These are phyloP conservation scores for Apiospora phragmitis DNA, from an alignment of 2,329 filamentous ascomycete species.

Conservation along the genomic window DNA sequence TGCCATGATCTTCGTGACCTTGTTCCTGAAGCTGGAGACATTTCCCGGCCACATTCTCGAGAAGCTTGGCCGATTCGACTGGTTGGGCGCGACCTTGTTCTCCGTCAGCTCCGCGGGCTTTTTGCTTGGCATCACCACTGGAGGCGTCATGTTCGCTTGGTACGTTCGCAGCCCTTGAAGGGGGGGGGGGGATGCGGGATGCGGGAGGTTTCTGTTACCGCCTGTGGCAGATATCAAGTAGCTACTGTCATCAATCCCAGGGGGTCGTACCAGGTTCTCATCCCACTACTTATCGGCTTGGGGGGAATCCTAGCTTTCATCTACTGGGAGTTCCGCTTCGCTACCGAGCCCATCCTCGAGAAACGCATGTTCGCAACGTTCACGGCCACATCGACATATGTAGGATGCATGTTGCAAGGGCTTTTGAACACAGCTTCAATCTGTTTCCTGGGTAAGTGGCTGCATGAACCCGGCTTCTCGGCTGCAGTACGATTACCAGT, in stretches of 20 bases:
- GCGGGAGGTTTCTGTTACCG: not conserved
- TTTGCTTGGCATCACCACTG: constrained; percentile 53
- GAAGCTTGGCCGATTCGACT: constrained; percentile 61
- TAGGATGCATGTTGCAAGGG: constrained; percentile 20
- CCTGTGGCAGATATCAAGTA: not conserved
- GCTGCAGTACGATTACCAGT: not conserved
- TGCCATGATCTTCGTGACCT: constrained; percentile 47
- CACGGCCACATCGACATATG: constrained; percentile 19
- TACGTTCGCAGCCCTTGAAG: not conserved
- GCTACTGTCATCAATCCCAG: not conserved
- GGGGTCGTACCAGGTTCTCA: constrained; percentile 58
- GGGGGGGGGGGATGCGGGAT: too few relatives aligned
- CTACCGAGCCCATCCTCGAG: constrained; percentile 43
- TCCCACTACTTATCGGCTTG: constrained; percentile 59
- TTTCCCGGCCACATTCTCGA: constrained; percentile 45
- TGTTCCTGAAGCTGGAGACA: constrained; percentile 49
- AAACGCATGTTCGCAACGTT: constrained; percentile 20
- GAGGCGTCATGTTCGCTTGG: constrained; percentile 68
- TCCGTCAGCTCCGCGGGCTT: constrained; percentile 37
- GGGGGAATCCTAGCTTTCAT: constrained; percentile 52
- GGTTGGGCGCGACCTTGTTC: constrained; percentile 62
- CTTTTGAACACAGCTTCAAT: constrained; percentile 17
- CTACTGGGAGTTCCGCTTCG: constrained; percentile 52
- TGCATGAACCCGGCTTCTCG: not conserved
- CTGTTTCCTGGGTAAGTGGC: constrained; percentile 31